Conservation (phyloP, 23 red algal species). For the Chondrus crispus region DNA sequence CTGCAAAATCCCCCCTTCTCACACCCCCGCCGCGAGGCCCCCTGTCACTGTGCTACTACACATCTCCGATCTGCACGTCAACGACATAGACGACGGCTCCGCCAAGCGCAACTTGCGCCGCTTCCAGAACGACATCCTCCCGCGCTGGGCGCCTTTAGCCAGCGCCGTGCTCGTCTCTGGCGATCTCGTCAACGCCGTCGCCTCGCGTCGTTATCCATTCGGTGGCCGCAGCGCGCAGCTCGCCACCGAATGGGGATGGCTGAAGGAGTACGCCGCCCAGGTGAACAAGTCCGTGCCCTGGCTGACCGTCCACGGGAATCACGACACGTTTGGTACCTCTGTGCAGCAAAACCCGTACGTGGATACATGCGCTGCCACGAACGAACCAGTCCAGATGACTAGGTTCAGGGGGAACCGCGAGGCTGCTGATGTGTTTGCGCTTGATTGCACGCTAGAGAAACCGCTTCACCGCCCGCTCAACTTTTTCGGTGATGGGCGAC, state of each 20-base stretch:
- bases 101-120: background rate
- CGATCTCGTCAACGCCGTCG: constrained; percentile 50
- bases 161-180: constrained; percentile 33
- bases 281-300: constrained; percentile 34
- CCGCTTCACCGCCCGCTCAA: constrained; percentile 60
- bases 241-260: constrained; percentile 26
- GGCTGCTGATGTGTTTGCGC: background rate
- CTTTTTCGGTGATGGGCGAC: constrained; percentile 53
- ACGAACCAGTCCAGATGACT: background rate
- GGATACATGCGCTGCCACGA: background rate
- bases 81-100: no score
- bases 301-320: constrained; percentile 54
- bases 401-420: background rate
- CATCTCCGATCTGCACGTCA: constrained; percentile 46
- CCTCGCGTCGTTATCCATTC: constrained; percentile 19
- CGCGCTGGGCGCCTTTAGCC: background rate
- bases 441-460: constrained; percentile 38
- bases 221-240: constrained; percentile 34
- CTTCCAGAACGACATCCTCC: constrained; percentile 19
- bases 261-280: background rate
- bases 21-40: background rate
- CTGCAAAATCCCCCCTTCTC: constrained; percentile 19
- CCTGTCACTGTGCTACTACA: constrained; percentile 30
- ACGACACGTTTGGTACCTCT: constrained; percentile 37
- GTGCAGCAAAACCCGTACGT: background rate